Percentiles rank a stretch among this genome's conserved stretches.
These are phyloP conservation scores for Amanita fuliginea DNA, from an alignment of 768 basidiomycete genomes.

Conservation along the genomic window DNA sequence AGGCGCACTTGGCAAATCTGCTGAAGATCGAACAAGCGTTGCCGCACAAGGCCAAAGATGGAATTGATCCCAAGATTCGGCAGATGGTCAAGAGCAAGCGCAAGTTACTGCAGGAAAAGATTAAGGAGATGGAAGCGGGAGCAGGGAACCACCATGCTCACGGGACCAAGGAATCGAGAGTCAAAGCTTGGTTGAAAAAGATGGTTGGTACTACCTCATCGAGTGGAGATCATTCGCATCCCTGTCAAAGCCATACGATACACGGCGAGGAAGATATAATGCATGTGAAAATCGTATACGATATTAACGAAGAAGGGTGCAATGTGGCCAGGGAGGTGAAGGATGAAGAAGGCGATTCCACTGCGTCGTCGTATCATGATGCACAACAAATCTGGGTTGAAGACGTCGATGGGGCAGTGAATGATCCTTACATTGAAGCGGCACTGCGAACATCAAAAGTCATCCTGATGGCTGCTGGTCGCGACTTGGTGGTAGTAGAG, in stretches of 20 bases:
- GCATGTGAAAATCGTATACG: conserved; percentile 22
- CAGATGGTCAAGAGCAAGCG: conserved; percentile 28
- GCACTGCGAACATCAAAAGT: conserved; percentile 33
- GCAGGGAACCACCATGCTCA: conserved; percentile 20
- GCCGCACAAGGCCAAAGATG: conserved; percentile 12
- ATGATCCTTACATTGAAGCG: conserved; percentile 26
- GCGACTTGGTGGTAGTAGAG: conserved; percentile 46
- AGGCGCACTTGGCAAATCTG: conserved; percentile 16
- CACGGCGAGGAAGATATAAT: neutral
- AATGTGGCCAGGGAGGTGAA: conserved; percentile 30
- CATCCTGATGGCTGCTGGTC: conserved; percentile 39
- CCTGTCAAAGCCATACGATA: neutral
- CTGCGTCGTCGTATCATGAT: neutral
- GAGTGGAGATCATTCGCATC: neutral
- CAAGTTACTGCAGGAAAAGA: conserved; percentile 25
- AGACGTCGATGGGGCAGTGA: conserved; percentile 13
- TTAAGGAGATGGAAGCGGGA: conserved; percentile 17
- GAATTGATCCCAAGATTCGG: conserved; percentile 27
- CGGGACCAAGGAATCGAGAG: conserved; percentile 22
- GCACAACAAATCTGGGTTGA: conserved; percentile 1
- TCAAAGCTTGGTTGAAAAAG: conserved; percentile 57
- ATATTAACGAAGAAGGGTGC: conserved; percentile 27
- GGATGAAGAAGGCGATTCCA: conserved; percentile 9
- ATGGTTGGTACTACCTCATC: conserved; percentile 26
- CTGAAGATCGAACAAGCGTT: conserved; percentile 20